Evolutionary conservation across 257 asterid genomes (phyloP).

Genomic region (Przewalskia tangutica): DNA sequence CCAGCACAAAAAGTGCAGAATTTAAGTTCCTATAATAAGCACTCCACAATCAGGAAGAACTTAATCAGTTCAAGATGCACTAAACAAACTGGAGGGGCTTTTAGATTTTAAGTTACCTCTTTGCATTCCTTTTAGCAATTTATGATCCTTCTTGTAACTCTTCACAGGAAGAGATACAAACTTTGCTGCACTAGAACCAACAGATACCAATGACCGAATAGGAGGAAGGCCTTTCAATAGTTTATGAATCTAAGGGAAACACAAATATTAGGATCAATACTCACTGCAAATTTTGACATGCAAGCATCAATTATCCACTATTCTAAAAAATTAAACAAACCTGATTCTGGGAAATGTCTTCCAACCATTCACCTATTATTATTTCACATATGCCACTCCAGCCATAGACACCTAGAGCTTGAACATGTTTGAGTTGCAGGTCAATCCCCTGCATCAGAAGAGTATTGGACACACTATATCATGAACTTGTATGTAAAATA

Average conservation of each 20-base stretch:
- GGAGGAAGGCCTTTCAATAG: conserved; percentile 96
- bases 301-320: conserved; percentile 5
- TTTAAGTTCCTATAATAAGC: not conserved
- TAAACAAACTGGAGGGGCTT: not conserved
- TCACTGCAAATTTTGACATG: conserved; percentile 13
- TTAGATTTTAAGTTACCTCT: conserved; percentile 42
- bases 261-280: not conserved
- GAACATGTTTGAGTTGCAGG: conserved; percentile 80
- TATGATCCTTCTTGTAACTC: conserved; percentile 73
- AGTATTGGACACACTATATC: conserved; percentile 9
- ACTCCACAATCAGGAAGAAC: not conserved
- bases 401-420: conserved; percentile 83
- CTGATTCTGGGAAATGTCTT: conserved; percentile 96
- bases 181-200: conserved; percentile 97
- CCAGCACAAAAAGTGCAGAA: not conserved
- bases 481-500: conserved; percentile 5
- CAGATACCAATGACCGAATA: conserved; percentile 82
- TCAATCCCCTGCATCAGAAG: conserved; percentile 69
- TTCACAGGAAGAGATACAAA: conserved; percentile 78
- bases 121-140: conserved; percentile 92
- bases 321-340: conserved; percentile 21
- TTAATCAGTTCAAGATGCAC: conserved; percentile 3
- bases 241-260: conserved; percentile 54
- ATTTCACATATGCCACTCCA: conserved; percentile 77
- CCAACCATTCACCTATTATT: conserved; percentile 90